phyloP scores from a whole-genome alignment of 345 rosid species.

The Brassica rapa region DNA sequence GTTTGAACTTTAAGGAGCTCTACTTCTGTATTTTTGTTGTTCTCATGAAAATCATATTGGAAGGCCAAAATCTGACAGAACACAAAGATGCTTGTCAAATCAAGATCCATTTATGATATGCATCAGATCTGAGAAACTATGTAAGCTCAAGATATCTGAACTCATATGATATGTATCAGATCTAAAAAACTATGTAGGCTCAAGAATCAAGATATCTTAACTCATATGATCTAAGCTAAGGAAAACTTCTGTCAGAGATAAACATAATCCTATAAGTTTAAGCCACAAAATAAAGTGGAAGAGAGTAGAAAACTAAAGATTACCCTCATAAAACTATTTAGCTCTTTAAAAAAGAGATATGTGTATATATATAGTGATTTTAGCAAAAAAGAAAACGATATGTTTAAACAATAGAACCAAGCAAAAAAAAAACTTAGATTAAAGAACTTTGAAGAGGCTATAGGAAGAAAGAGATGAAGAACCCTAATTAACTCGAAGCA shows the following conservation, averaged over 20 bases:
- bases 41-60: background rate
- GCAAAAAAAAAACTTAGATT: background rate
- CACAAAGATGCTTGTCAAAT: background rate
- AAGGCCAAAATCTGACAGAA: background rate
- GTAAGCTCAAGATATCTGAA: background rate
- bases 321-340: too few relatives aligned
- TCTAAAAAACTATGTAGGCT: background rate
- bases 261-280: background rate
- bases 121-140: slow-evolving; percentile 11
- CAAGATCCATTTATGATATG: background rate
- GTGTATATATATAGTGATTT: too few relatives aligned
- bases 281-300: too few relatives aligned
- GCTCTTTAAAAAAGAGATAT: background rate
- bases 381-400: background rate
- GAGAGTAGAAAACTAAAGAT: background rate
- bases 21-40: slow-evolving; percentile 27
- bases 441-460: background rate
- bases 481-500: slow-evolving; percentile 4
- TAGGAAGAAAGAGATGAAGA: slow-evolving; percentile 7
- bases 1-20: slow-evolving; percentile 97
- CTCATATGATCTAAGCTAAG: background rate
- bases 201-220: background rate
- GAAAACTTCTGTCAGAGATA: background rate
- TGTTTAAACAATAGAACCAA: background rate
- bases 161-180: background rate